Evolutionary conservation across 108 stramenopile species (phyloP).

Genomic region (Discostella pseudostelligera): DNA sequence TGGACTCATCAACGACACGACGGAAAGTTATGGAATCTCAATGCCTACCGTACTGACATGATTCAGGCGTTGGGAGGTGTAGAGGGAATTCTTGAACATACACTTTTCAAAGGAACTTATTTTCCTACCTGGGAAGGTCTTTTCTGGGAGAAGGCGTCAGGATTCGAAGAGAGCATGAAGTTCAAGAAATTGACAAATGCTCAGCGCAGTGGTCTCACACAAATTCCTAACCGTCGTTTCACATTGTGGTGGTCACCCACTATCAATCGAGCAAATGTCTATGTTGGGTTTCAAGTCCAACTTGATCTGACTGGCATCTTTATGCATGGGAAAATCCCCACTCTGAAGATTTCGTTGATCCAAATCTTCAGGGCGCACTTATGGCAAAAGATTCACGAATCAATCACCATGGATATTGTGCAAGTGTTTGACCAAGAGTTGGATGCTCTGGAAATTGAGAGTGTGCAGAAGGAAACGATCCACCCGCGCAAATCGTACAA

Average conservation of each 20-base stretch:
- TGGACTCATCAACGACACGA: slow-evolving; percentile 99
- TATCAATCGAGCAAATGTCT: slow-evolving; percentile 99
- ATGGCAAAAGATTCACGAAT: slow-evolving; percentile 99
- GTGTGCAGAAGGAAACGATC: slow-evolving; percentile 99
- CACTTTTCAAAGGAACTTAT: slow-evolving; percentile 98
- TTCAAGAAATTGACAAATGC: slow-evolving; percentile 99
- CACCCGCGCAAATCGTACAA: slow-evolving; percentile 99
- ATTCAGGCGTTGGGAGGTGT: slow-evolving; percentile 99
- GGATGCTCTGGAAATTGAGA: slow-evolving; percentile 97
- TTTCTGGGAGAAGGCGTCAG: slow-evolving; percentile 99
- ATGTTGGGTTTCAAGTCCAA: slow-evolving; percentile 99
- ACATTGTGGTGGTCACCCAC: slow-evolving; percentile 99
- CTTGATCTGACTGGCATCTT: slow-evolving; percentile 99
- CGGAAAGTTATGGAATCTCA: slow-evolving; percentile 99
- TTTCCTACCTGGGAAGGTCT: slow-evolving; percentile 99
- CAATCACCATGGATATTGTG: slow-evolving; percentile 97
- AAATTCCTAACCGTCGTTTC: slow-evolving; percentile 99
- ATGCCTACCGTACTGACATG: slow-evolving; percentile 99
- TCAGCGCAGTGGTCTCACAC: slow-evolving; percentile 97
- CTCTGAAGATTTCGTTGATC: slow-evolving; percentile 93
- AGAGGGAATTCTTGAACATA: slow-evolving; percentile 99
- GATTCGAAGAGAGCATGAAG: slow-evolving; percentile 98
- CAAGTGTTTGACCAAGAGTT: slow-evolving; percentile 98
- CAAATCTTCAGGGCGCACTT: slow-evolving; percentile 96
- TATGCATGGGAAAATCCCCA: slow-evolving; percentile 99